phyloP scores from a whole-genome alignment of 306 rosid species.

The Parietaria judaica region DNA sequence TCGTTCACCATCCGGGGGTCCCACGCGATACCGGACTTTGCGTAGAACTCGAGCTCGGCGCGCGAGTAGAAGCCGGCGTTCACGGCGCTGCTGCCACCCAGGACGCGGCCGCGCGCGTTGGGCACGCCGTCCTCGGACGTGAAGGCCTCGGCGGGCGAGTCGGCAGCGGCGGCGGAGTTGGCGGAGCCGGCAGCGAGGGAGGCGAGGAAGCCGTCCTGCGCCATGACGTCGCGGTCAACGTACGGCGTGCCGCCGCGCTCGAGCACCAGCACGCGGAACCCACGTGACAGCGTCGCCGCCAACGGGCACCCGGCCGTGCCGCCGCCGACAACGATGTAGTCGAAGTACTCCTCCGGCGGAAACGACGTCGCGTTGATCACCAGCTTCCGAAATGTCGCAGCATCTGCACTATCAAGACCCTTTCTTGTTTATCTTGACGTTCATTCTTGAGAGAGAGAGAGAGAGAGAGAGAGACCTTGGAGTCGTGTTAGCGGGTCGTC shows the following conservation, averaged over 20 bases:
- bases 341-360: constrained; percentile 66
- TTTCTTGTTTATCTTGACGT: no score
- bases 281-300: constrained; percentile 63
- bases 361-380: constrained; percentile 59
- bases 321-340: constrained; percentile 80
- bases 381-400: constrained; percentile 34
- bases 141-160: constrained; percentile 65
- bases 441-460: neutral
- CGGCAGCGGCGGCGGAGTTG: constrained; percentile 12
- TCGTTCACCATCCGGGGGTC: constrained; percentile 44
- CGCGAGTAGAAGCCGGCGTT: constrained; percentile 93
- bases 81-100: constrained; percentile 89
- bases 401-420: constrained; percentile 19
- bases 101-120: constrained; percentile 86
- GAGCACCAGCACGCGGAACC: constrained; percentile 48
- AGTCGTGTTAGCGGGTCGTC: constrained; percentile 1
- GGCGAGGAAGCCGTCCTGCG: constrained; percentile 79
- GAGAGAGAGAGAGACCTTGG: constrained; percentile 20
- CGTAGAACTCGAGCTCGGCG: constrained; percentile 56
- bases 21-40: constrained; percentile 39
- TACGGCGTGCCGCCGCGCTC: constrained; percentile 60
- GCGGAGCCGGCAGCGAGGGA: constrained; percentile 29
- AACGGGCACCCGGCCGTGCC: constrained; percentile 94
- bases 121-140: constrained; percentile 75
- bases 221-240: constrained; percentile 40